These are phyloP conservation scores for Botrytis hyacinthi DNA, from an alignment of 2,329 filamentous ascomycete genomes.

Conservation along the genomic window DNA sequence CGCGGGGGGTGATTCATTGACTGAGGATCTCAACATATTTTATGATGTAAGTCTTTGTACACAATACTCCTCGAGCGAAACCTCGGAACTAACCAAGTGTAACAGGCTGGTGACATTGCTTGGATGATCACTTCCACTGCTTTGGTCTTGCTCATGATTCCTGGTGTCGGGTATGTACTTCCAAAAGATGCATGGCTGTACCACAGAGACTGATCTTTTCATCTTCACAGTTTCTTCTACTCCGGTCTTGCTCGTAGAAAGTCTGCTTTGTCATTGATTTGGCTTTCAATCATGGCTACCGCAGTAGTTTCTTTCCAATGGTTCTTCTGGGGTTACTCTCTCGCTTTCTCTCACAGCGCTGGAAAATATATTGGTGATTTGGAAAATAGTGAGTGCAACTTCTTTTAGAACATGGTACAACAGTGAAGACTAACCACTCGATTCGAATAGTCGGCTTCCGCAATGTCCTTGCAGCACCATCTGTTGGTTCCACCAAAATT, in stretches of 20 bases:
- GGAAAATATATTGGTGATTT: constrained; percentile 71
- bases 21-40: constrained; percentile 74
- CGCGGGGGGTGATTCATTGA: constrained; percentile 60
- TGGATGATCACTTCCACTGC: constrained; percentile 82
- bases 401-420: constrained; percentile 8
- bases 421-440: constrained; percentile 3
- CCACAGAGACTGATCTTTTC: constrained; percentile 27
- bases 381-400: constrained; percentile 52
- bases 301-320: constrained; percentile 86
- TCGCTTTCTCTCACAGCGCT: constrained; percentile 55
- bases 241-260: constrained; percentile 85
- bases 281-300: constrained; percentile 84
- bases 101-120: constrained; percentile 74
- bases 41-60: constrained; percentile 60
- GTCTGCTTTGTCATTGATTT: constrained; percentile 84
- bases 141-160: constrained; percentile 87
- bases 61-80: not conserved
- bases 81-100: constrained; percentile 50
- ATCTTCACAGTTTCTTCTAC: constrained; percentile 69
- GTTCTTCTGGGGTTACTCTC: constrained; percentile 55
- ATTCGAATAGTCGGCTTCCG: constrained; percentile 59
- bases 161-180: constrained; percentile 68
- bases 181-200: constrained; percentile 16
- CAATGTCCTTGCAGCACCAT: constrained; percentile 71
- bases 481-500: constrained; percentile 68